Conservation (phyloP, 129 eudicot genomes). For the sunflower (Helianthus annuus) region DNA sequence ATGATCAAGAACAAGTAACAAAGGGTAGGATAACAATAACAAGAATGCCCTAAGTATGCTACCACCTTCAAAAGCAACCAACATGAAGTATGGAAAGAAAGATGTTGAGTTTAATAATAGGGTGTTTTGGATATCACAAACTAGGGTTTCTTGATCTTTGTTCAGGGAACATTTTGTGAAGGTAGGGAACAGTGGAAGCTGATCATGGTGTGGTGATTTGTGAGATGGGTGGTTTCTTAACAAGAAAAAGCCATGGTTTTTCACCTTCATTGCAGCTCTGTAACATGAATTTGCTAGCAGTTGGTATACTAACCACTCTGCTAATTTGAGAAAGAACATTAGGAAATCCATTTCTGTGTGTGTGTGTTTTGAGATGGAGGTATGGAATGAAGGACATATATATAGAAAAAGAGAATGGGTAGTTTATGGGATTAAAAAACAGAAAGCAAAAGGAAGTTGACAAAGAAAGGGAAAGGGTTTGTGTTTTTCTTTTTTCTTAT, state of each 20-base stretch:
- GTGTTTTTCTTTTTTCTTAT: not conserved
- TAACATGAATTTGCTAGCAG: constrained; percentile 60
- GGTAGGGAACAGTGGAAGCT: constrained; percentile 38
- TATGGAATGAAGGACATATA: constrained; percentile 35
- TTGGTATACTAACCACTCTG: constrained; percentile 58
- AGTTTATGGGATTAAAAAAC: constrained; percentile 35
- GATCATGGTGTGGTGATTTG: constrained; percentile 38
- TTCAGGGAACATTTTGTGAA: constrained; percentile 47
- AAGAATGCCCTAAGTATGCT: constrained; percentile 60
- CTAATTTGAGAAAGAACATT: constrained; percentile 55
- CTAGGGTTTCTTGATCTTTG: constrained; percentile 49
- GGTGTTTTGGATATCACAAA: constrained; percentile 68
- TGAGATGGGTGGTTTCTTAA: constrained; percentile 45
- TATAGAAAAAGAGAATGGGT: constrained; percentile 30
- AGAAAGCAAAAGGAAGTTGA: constrained; percentile 43
- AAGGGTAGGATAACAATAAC: constrained; percentile 59
- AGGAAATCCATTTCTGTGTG: constrained; percentile 52
- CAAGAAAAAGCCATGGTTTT: constrained; percentile 40
- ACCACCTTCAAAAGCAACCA: constrained; percentile 92
- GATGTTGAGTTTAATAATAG: constrained; percentile 60
- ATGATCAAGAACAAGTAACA: constrained; percentile 46
- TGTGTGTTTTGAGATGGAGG: constrained; percentile 21
- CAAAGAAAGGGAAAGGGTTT: constrained; percentile 18
- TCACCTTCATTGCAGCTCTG: constrained; percentile 61
- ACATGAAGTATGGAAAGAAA: constrained; percentile 92